A percentile compares a stretch with the other conserved stretches of the same genome.
Evolutionary conservation across 1,284 basidiomycete species (phyloP).

Genomic region (Naganishia sp.): DNA sequence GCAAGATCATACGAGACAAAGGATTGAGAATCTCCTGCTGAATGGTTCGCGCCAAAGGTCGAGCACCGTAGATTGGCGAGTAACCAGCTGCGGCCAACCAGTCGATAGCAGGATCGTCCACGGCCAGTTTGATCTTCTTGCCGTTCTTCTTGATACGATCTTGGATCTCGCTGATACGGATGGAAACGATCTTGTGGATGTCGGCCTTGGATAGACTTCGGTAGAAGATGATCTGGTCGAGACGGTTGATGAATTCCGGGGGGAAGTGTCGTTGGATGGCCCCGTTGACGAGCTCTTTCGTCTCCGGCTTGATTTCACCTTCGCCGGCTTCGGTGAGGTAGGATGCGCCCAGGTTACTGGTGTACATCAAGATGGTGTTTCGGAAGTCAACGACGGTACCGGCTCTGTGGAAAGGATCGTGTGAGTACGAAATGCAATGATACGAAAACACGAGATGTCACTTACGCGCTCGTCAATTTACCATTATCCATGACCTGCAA

Average conservation of each 20-base stretch:
- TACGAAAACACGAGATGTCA: neutral
- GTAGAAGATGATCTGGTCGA: conserved; percentile 60
- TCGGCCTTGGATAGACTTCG: conserved; percentile 57
- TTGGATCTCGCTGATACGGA: conserved; percentile 61
- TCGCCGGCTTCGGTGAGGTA: conserved; percentile 59
- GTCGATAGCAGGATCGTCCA: conserved; percentile 75
- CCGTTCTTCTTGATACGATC: conserved; percentile 69
- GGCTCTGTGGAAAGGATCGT: conserved; percentile 17
- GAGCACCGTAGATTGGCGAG: conserved; percentile 68
- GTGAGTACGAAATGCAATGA: neutral
- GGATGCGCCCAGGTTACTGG: conserved; percentile 59
- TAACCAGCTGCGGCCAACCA: conserved; percentile 81
- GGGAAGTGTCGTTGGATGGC: conserved; percentile 59
- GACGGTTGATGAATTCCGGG: conserved; percentile 61
- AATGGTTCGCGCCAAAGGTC: conserved; percentile 88
- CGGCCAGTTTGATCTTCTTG: conserved; percentile 73
- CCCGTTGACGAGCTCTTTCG: conserved; percentile 55
- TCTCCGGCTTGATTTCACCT: conserved; percentile 51
- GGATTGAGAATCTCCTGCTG: conserved; percentile 93
- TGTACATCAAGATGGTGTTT: conserved; percentile 57
- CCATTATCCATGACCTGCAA: conserved; percentile 63
- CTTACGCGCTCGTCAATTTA: conserved; percentile 54
- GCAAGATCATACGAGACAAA: conserved; percentile 80
- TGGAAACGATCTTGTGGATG: conserved; percentile 59
- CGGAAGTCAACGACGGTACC: conserved; percentile 41